A percentile compares a stretch with the other conserved stretches of the same genome.
Evolutionary conservation across 2,329 filamentous ascomycete species (phyloP).

Genomic region (Ceratocystis harringtonii): DNA sequence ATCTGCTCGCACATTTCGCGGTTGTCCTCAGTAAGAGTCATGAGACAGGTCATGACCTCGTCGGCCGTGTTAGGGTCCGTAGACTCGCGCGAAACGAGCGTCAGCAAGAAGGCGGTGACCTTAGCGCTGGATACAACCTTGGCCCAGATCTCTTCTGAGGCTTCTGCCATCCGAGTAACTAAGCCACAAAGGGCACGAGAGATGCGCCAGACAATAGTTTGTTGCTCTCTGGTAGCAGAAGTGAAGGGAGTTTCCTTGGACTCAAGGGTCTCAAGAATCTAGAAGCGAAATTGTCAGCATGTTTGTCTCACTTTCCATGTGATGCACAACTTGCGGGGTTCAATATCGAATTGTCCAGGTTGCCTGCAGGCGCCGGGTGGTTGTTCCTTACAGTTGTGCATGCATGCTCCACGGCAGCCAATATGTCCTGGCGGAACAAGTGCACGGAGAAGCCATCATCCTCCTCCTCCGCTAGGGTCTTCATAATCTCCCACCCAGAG

Average conservation of each 20-base stretch:
- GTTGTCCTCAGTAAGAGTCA: conserved; percentile 47
- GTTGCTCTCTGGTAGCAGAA: conserved; percentile 38
- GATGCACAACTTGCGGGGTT: not conserved
- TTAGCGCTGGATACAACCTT: conserved; percentile 35
- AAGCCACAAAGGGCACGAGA: conserved; percentile 39
- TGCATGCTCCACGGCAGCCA: conserved; percentile 45
- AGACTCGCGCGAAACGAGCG: conserved; percentile 30
- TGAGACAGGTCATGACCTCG: conserved; percentile 34
- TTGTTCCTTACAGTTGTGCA: conserved; percentile 32
- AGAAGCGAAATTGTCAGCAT: conserved; percentile 9
- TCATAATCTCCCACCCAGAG: conserved; percentile 53
- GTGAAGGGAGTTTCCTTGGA: conserved; percentile 29
- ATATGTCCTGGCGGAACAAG: conserved; percentile 44
- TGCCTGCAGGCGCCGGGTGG: not conserved
- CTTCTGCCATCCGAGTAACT: conserved; percentile 39
- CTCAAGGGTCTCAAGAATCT: conserved; percentile 32
- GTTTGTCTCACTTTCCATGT: not conserved
- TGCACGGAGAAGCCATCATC: conserved; percentile 53
- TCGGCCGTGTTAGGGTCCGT: conserved; percentile 30
- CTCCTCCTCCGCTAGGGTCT: conserved; percentile 46
- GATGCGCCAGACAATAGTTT: conserved; percentile 39
- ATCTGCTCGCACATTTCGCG: conserved; percentile 36
- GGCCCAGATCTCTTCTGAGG: conserved; percentile 44
- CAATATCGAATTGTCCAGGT: conserved; percentile 8
- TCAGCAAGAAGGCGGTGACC: conserved; percentile 40